These are phyloP conservation scores for Xylariomycetidae sp. DNA, from an alignment of 2,329 filamentous ascomycete genomes.

Conservation along the genomic window DNA sequence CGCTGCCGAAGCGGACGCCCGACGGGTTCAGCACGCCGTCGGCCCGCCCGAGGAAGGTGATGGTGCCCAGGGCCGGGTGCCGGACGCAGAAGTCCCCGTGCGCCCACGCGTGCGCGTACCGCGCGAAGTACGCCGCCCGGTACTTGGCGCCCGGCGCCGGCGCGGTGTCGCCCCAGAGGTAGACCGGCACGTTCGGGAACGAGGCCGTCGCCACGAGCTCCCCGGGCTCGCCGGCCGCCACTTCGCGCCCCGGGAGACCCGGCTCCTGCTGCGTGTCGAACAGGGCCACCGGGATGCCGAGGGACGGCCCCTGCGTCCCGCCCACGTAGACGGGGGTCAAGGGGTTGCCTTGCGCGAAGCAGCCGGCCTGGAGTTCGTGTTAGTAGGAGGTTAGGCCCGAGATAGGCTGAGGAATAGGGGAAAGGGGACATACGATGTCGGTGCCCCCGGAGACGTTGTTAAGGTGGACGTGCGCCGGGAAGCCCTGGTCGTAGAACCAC, in stretches of 20 bases:
- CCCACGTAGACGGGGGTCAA: constrained; percentile 59
- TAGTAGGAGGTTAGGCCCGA: too few relatives aligned
- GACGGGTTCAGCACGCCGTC: constrained; percentile 78
- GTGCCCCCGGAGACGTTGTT: constrained; percentile 73
- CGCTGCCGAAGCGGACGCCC: constrained; percentile 72
- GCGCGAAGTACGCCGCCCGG: constrained; percentile 53
- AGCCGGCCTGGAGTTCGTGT: too few relatives aligned
- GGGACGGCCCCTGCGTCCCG: constrained; percentile 42
- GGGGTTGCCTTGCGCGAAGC: constrained; percentile 60
- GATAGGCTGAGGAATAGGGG: too few relatives aligned
- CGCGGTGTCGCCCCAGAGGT: constrained; percentile 52
- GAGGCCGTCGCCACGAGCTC: constrained; percentile 65
- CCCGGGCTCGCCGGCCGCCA: constrained; percentile 58
- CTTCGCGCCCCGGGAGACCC: constrained; percentile 33
- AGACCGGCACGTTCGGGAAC: constrained; percentile 72
- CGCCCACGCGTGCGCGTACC: constrained; percentile 66
- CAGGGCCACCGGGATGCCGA: constrained; percentile 46
- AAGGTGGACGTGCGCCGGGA: constrained; percentile 61
- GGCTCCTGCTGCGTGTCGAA: constrained; percentile 58
- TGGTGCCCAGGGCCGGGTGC: constrained; percentile 59
- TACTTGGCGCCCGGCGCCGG: constrained; percentile 42
- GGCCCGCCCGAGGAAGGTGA: constrained; percentile 63
- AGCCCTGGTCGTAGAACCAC: constrained; percentile 69
- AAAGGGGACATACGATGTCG: constrained; percentile 57
- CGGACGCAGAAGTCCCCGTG: constrained; percentile 75